Percentiles rank a stretch among this genome's conserved stretches.
Evolutionary conservation across 2,329 filamentous ascomycete species (phyloP).

Genomic region (Cyanodermella asteris): DNA sequence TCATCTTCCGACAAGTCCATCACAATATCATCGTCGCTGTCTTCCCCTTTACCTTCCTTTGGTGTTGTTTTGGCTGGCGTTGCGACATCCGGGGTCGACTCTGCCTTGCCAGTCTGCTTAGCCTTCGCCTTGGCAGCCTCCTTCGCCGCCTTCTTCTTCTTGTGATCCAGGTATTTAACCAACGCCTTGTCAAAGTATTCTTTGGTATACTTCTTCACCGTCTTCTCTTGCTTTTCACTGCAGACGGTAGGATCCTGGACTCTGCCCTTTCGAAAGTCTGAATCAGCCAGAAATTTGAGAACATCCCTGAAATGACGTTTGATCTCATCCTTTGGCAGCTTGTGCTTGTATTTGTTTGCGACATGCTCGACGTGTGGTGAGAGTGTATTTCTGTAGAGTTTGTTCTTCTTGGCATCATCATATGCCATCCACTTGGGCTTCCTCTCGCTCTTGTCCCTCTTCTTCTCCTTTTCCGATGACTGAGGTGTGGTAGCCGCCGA

Average conservation of each 20-base stretch:
- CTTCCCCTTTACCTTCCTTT: slow-evolving; percentile 13
- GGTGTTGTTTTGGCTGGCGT: too few species aligned
- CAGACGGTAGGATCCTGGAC: slow-evolving; percentile 64
- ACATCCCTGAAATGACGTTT: slow-evolving; percentile 44
- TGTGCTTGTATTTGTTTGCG: slow-evolving; percentile 67
- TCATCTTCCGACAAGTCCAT: slow-evolving; percentile 18
- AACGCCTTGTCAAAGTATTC: slow-evolving; percentile 76
- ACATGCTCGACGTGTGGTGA: slow-evolving; percentile 70
- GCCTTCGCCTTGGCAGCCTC: slow-evolving; percentile 7
- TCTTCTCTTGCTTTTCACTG: slow-evolving; percentile 34
- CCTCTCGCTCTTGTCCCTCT: slow-evolving; percentile 24
- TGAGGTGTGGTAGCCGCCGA: slow-evolving; percentile 44
- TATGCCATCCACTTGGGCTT: slow-evolving; percentile 29
- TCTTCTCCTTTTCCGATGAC: slow-evolving; percentile 27
- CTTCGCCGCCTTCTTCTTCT: slow-evolving; percentile 39
- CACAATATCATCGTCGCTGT: slow-evolving; percentile 6
- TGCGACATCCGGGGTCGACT: slow-evolving; percentile 12
- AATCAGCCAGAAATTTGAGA: slow-evolving; percentile 72
- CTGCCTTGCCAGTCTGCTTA: slow-evolving; percentile 8
- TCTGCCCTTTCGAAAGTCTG: slow-evolving; percentile 77
- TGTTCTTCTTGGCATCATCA: slow-evolving; percentile 66
- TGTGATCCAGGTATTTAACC: slow-evolving; percentile 47
- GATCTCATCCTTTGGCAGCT: slow-evolving; percentile 59
- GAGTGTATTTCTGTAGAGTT: slow-evolving; percentile 79
- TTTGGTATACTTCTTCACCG: slow-evolving; percentile 54